phyloP scores from a whole-genome alignment of 192 early-diverging fungal species.

The Umbelopsis sp. region DNA sequence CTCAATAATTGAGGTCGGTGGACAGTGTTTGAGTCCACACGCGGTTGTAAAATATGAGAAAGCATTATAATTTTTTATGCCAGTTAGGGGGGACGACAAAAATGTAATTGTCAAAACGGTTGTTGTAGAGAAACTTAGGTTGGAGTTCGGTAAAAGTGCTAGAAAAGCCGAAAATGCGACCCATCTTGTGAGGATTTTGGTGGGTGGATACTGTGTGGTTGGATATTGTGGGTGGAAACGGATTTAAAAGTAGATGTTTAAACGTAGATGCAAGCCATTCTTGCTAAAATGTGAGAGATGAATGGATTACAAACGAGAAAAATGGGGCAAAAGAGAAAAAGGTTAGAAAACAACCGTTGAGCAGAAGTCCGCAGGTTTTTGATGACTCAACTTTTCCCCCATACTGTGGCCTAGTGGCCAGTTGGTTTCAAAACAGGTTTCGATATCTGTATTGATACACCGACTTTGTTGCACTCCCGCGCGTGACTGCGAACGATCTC shows the following conservation, averaged over 20 bases:
- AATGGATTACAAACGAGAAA: slow-evolving; percentile 19
- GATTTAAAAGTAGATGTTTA: not conserved
- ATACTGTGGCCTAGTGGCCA: not conserved
- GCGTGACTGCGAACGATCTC: not conserved
- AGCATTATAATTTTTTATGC: slow-evolving; percentile 8
- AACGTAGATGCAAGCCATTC: slow-evolving; percentile 18
- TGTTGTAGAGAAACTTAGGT: not conserved
- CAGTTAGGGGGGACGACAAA: not conserved
- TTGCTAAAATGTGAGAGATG: not conserved
- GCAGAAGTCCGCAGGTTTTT: not conserved
- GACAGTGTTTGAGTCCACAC: not conserved
- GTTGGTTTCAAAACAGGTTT: not conserved
- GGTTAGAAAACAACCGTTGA: not conserved
- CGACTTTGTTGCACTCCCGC: too few species aligned
- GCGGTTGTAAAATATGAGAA: not conserved
- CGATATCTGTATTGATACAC: not conserved
- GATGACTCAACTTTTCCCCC: slow-evolving; percentile 5
- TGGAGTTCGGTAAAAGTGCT: not conserved
- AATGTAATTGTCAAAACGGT: not conserved
- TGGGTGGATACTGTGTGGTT: not conserved
- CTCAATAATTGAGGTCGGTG: not conserved
- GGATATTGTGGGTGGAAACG: not conserved
- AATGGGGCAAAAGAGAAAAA: not conserved
- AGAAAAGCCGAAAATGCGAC: slow-evolving; percentile 5
- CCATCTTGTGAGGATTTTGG: slow-evolving; percentile 6